phyloP scores from a whole-genome alignment of 257 asterid species.

The Primulina eburnea region DNA sequence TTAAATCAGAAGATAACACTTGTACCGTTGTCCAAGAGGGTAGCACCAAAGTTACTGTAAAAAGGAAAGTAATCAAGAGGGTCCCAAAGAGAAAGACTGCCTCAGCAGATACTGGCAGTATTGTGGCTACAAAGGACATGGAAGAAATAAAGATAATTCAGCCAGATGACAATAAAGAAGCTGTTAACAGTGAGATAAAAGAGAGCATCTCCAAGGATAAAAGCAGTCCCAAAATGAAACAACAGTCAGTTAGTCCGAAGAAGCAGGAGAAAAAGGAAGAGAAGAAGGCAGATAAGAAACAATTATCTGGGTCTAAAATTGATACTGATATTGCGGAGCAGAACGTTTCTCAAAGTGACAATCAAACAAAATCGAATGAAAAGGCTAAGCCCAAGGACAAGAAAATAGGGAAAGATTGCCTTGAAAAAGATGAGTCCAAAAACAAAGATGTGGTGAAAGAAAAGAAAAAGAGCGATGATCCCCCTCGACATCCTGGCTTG shows the following conservation, averaged over 20 bases:
- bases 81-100: slow-evolving; percentile 61
- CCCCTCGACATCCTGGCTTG: slow-evolving; percentile 89
- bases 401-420: slow-evolving; percentile 39
- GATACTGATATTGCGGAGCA: slow-evolving; percentile 32
- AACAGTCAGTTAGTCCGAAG: slow-evolving; percentile 20
- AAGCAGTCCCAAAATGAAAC: slow-evolving; percentile 30
- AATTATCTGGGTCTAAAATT: slow-evolving; percentile 36
- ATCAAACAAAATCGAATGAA: slow-evolving; percentile 37
- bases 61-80: slow-evolving; percentile 70
- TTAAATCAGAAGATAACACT: slow-evolving; percentile 34
- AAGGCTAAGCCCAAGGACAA: slow-evolving; percentile 42
- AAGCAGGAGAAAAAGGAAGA: slow-evolving; percentile 43
- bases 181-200: slow-evolving; percentile 28
- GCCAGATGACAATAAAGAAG: slow-evolving; percentile 36
- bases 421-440: slow-evolving; percentile 41
- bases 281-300: slow-evolving; percentile 33
- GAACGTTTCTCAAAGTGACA: slow-evolving; percentile 38
- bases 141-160: slow-evolving; percentile 31
- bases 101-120: slow-evolving; percentile 37
- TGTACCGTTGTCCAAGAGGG: slow-evolving; percentile 39
- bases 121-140: slow-evolving; percentile 36
- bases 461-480: slow-evolving; percentile 59
- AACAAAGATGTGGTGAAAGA: slow-evolving; percentile 49
- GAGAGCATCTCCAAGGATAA: slow-evolving; percentile 27
- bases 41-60: slow-evolving; percentile 51